Conservation (phyloP, 768 basidiomycete species). For the Auriscalpium orientale region DNA sequence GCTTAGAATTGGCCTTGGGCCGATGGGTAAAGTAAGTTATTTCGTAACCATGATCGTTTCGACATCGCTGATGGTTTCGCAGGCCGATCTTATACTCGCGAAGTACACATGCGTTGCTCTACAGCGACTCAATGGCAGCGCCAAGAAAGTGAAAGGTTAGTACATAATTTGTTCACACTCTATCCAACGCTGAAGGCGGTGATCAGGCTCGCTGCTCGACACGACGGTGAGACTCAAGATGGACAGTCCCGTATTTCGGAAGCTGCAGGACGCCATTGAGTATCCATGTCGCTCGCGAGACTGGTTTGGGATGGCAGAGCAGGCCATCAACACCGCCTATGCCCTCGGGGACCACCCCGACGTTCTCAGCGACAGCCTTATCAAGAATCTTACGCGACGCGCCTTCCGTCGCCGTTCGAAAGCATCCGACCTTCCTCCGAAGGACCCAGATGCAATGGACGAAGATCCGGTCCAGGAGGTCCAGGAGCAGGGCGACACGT, state of each 20-base stretch:
- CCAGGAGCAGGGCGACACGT: conserved; percentile 1
- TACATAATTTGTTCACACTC: neutral
- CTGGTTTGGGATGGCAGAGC: conserved; percentile 97
- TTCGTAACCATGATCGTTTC: neutral
- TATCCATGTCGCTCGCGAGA: conserved; percentile 77
- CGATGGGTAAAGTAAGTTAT: conserved; percentile 62
- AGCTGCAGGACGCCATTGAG: conserved; percentile 75
- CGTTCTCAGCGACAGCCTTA: conserved; percentile 65
- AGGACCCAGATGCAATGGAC: conserved; percentile 46
- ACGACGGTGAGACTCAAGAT: conserved; percentile 82
- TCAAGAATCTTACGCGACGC: conserved; percentile 70
- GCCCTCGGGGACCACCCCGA: conserved; percentile 93
- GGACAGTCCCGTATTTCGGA: conserved; percentile 78
- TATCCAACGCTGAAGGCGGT: neutral
- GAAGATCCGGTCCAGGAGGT: conserved; percentile 37
- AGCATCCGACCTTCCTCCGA: conserved; percentile 17
- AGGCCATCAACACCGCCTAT: conserved; percentile 94
- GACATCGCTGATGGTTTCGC: neutral
- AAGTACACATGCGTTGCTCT: conserved; percentile 91
- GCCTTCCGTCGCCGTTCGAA: conserved; percentile 41
- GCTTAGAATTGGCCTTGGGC: conserved; percentile 81
- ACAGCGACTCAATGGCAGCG: conserved; percentile 87
- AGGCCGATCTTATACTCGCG: conserved; percentile 86
- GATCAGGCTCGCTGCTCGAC: conserved; percentile 75
- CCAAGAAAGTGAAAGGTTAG: conserved; percentile 93